Base-by-base conservation (phyloP, 2,329 filamentous ascomycete species). In the Ophiostoma perfectum region DNA sequence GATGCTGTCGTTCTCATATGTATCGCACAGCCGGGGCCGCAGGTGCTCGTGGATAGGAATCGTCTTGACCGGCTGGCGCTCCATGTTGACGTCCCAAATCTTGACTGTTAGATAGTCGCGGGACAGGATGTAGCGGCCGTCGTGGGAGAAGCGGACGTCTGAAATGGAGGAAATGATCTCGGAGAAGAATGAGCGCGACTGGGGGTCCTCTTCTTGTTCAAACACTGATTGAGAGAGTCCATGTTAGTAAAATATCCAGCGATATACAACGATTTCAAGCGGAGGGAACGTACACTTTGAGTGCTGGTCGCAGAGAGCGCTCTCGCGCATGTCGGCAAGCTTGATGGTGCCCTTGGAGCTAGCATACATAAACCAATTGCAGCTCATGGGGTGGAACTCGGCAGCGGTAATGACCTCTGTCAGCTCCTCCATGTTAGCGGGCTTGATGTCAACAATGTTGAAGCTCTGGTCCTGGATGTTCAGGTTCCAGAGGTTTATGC, bases 291-390 rank as follows among this genome's bases (percentile, higher is more conserved):
- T 86, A 98, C 95, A 84, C 81, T 99, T 99, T 18, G 93, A 90
- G 77, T 99, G 95, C 76, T 96, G 89, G 77, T 99, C 95, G 76
- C 95, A 99, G 66, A 99, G 82, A 42, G 95, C 95, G 76, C 93
- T 96, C 83, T 97, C 91, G 75, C 95, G 88, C 95, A 99, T 99
- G 76, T 99, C 95, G 64, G 95, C 95, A 74, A 99, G 84, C 81
- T 99, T 99, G 81, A 99, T 98, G 47, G 95, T 98, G 70, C 95
- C 95, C 80, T 99, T 99, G 70, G 93, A 97, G 79, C 94, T 98
- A 74, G 95, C 95, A 78, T 98, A 99, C 94, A 99, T 99, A 82
- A 99, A 98, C 93, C 92, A 97, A 80, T 99, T 98, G 85, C 95
- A 99, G 83, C 93, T 97, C 75, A 89, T 84, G 5, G 95, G 95